Evolutionary conservation across 208 protist species (phyloP).

Genomic region (Strigomonas culicis): DNA sequence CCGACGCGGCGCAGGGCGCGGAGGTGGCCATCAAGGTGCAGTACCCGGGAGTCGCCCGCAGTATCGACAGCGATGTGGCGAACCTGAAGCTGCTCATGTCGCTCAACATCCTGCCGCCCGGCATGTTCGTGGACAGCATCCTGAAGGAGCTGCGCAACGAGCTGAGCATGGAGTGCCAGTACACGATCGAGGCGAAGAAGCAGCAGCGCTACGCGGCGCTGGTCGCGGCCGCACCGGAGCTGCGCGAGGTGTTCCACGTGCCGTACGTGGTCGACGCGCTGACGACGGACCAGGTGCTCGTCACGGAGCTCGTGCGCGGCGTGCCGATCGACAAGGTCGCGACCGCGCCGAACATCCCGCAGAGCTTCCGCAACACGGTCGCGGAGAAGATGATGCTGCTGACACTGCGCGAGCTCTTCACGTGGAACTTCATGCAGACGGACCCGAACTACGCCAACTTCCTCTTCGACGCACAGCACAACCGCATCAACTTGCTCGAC

Average conservation of each 20-base stretch:
- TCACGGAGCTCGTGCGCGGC: conserved; percentile 63
- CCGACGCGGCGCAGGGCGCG: conserved; percentile 38
- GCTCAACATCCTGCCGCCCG: conserved; percentile 60
- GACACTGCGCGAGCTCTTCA: conserved; percentile 92
- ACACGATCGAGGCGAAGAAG: conserved; percentile 65
- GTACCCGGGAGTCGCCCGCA: conserved; percentile 75
- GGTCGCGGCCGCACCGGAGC: conserved; percentile 25
- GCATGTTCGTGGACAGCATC: conserved; percentile 85
- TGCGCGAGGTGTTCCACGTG: conserved; percentile 61
- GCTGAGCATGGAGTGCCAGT: conserved; percentile 64
- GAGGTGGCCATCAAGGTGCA: conserved; percentile 93
- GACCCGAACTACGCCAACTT: conserved; percentile 98
- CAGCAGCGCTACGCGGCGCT: conserved; percentile 51
- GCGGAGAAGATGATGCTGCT: conserved; percentile 78
- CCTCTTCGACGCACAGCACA: conserved; percentile 80
- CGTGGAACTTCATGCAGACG: conserved; percentile 96
- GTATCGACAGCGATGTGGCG: conserved; percentile 87
- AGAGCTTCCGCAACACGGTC: conserved; percentile 74
- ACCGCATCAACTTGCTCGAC: conserved; percentile 82
- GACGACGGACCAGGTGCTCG: conserved; percentile 57
- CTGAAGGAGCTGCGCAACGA: conserved; percentile 71
- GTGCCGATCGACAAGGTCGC: conserved; percentile 62
- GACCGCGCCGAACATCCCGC: conserved; percentile 34
- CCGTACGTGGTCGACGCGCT: conserved; percentile 55
- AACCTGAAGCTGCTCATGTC: conserved; percentile 85